Base-by-base conservation (phyloP, 2,329 filamentous ascomycete genomes). In the Aspergillus melleus region DNA sequence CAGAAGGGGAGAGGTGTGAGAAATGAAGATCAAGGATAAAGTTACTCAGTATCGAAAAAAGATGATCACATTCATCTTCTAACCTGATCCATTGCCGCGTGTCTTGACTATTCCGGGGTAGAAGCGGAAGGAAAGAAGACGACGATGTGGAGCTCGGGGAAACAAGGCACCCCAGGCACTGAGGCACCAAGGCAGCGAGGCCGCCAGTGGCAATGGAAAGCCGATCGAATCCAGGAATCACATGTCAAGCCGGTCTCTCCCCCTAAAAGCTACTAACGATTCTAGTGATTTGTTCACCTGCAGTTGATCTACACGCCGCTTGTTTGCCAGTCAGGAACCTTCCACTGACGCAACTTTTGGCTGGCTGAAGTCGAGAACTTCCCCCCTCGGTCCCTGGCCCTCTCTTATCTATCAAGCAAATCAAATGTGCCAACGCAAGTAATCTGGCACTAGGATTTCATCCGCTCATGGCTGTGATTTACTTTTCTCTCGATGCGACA, bases 181-280 rank as follows among this genome's bases (percentile, higher is more conserved):
- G 11, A 22, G 44, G 8, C 19, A 47, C 14, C 6, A n/a, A 11
- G 36, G 36, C 36, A 16, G 4, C 36, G 5, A 42, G 16, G 36
- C 36, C n/a, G 36, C 14, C 14, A 42, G 36, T 42, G 36, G 36
- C 36, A 42, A n/a, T 42, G 14, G 16, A 42, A 42, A 42, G 6
- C 36, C 36, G 36, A 42, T 42, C 36, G 20, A 14, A 14, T 16
- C 10, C 51, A 30, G 47, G 53, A 60, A 66, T 67, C 65, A 67
- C 65, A 67, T 67, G 65, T 53, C 55, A 49, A 24, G 8, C 32
- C 29, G 24, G 29, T 26, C 57, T 51, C 32, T 53, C 39, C 29
- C 42, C 44, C 29, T 42, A 53, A 53, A 47, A 16, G 36, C 24
- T 24, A 24, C 24, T 24, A 24, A 24, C 24, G 24, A 24, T 24